Evolutionary conservation across 108 stramenopile genomes (phyloP), one percentile per base, ranked within the genome.

Genomic region (Cyclotella sp.): DNA sequence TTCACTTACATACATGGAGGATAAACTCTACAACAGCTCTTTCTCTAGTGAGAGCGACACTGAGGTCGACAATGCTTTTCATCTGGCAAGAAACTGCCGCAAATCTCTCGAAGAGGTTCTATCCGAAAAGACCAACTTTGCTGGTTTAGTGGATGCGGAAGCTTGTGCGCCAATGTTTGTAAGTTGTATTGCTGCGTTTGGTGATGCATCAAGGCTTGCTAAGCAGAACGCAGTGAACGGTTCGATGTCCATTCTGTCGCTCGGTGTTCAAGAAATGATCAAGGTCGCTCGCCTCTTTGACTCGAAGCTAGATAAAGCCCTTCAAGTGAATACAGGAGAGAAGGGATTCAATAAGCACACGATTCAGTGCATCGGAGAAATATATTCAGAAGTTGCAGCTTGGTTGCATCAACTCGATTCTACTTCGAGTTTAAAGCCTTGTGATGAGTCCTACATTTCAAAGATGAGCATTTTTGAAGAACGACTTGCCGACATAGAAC

Each of bases 351-450:
- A 60, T n/a, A 27, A 27, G 15, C 42, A 70, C 15, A 40, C 67
- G 15, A 34, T 75, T 64, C 26, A 75, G 24, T 57, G 54, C 45
- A 68, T 79, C 29, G 66, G 73, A 29, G 65, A 79, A 41, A 68
- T 51, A 10, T 75, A 55, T 55, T 30, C 68, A 6, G 59, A 68
- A 46, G 39, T 74, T 51, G 51, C 74, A 24, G 65, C 49, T 19
- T 73, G 79, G 54, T 49, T 79, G 27, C 40, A 59, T 53, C 78
- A 79, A 63, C 14, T 84, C 13, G 75, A 84, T 72, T 42, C 79
- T 28, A 43, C 55, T 21, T 28, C 41, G 16, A 68, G 58, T 45
- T 24, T 57, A 9, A 51, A 45, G 21, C 21, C 51, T 63, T 3
- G 22, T 7, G 41, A 60, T 19, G 28, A 70, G 30, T 43, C 8